Conservation (phyloP, 768 basidiomycete genomes). For the Agaricus sinodeliciosus region DNA sequence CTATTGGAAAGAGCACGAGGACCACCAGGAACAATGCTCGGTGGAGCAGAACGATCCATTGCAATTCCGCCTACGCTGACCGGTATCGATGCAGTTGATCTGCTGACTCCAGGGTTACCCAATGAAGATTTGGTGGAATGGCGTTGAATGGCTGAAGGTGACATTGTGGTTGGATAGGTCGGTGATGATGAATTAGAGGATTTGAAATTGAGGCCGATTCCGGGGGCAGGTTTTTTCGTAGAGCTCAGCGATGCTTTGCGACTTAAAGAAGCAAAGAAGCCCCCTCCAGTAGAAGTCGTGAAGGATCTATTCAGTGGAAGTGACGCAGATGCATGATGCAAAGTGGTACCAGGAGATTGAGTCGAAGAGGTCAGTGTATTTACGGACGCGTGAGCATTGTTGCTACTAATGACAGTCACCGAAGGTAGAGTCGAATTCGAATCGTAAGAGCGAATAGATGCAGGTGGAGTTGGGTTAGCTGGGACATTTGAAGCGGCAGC, state of each 20-base stretch:
- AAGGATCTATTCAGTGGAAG: not conserved
- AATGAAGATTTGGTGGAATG: slow-evolving; percentile 2
- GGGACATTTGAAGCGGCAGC: slow-evolving; percentile 24
- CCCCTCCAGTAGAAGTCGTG: slow-evolving; percentile 21
- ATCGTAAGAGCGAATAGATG: slow-evolving; percentile 44
- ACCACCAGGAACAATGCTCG: not conserved
- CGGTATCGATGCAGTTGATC: not conserved
- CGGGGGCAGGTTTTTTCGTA: slow-evolving; percentile 11
- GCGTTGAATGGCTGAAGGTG: not conserved
- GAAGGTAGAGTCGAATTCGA: slow-evolving; percentile 29
- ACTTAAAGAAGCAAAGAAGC: slow-evolving; percentile 71
- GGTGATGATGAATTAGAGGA: slow-evolving; percentile 17
- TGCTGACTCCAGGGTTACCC: not conserved
- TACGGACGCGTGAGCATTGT: not conserved
- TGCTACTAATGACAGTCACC: slow-evolving; percentile 22
- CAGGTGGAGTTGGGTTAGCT: slow-evolving; percentile 27
- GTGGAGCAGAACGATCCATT: slow-evolving; percentile 1
- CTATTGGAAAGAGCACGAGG: not conserved
- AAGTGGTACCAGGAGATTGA: not conserved
- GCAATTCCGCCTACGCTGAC: not conserved
- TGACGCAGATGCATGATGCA: not conserved
- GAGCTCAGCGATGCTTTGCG: slow-evolving; percentile 53
- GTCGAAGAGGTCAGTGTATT: not conserved
- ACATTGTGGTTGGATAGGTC: not conserved
- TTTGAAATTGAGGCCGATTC: slow-evolving; percentile 9